phyloP scores from a whole-genome alignment of 2,329 filamentous ascomycete species.

The Fusarium cyanostomum region DNA sequence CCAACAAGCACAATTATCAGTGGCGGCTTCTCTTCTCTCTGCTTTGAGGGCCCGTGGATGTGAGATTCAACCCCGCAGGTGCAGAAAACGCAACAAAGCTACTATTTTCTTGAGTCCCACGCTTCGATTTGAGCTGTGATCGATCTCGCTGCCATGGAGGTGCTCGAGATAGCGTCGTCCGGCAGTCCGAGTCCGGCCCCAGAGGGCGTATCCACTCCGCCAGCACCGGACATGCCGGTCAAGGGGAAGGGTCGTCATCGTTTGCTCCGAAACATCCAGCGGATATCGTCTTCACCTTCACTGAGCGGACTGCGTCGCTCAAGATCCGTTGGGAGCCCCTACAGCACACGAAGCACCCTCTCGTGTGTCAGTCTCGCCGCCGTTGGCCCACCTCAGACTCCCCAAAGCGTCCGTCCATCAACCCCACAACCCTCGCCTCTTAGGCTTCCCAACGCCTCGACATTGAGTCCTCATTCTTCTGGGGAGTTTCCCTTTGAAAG shows the following conservation, averaged over 20 bases:
- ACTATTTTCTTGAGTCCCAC: neutral
- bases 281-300: slow-evolving; percentile 83
- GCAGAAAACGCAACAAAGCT: neutral
- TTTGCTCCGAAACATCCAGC: slow-evolving; percentile 77
- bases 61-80: neutral
- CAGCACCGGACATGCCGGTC: slow-evolving; percentile 41
- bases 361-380: slow-evolving; percentile 65
- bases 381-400: slow-evolving; percentile 44
- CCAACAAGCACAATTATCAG: slow-evolving; percentile 7
- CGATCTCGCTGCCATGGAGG: slow-evolving; percentile 33
- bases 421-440: slow-evolving; percentile 55
- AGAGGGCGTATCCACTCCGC: slow-evolving; percentile 39
- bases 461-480: slow-evolving; percentile 52
- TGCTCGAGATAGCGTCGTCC: slow-evolving; percentile 37
- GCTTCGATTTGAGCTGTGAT: neutral
- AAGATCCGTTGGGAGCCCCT: slow-evolving; percentile 74
- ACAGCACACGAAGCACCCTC: slow-evolving; percentile 63
- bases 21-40: neutral
- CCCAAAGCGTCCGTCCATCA: slow-evolving; percentile 42
- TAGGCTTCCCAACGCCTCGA: slow-evolving; percentile 47
- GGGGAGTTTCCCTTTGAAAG: slow-evolving; percentile 54
- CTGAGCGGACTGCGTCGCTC: slow-evolving; percentile 71
- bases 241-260: slow-evolving; percentile 76
- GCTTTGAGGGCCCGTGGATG: neutral
- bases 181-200: slow-evolving; percentile 42